Evolutionary conservation across 108 stramenopile species (phyloP).

Genomic region (Aurantiochytrium sp.): DNA sequence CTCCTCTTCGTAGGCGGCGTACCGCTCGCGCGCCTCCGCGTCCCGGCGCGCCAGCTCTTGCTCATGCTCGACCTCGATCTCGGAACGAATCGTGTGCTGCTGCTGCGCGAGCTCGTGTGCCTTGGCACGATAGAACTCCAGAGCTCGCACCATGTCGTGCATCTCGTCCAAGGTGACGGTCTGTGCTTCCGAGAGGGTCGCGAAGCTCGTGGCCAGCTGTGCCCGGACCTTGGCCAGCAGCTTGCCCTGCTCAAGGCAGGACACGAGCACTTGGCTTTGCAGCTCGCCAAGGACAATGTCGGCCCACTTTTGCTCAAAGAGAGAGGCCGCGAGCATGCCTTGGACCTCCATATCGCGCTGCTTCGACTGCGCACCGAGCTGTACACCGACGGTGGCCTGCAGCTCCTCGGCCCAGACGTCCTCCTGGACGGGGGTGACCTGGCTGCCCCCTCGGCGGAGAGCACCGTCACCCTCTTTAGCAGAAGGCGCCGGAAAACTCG

Average conservation of each 20-base stretch:
- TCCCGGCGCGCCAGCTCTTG: not conserved
- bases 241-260: constrained; percentile 48
- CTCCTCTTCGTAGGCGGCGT: constrained; percentile 12
- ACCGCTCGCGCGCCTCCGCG: constrained; percentile 32
- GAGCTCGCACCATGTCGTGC: not conserved
- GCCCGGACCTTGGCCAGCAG: constrained; percentile 35
- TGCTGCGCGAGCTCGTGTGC: not conserved
- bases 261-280: constrained; percentile 34
- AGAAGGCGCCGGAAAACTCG: too few species aligned
- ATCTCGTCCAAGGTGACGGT: constrained; percentile 39
- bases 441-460: not conserved
- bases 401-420: not conserved
- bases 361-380: not conserved
- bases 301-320: constrained; percentile 49
- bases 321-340: constrained; percentile 31
- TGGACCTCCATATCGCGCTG: not conserved
- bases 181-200: constrained; percentile 35
- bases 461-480: not conserved
- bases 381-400: not conserved
- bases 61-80: not conserved
- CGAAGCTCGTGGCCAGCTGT: constrained; percentile 36
- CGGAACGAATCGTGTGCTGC: not conserved
- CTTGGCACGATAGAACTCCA: not conserved
- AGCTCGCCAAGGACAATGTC: constrained; percentile 43
- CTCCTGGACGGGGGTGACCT: not conserved